Conservation (phyloP, 2,329 filamentous ascomycete genomes). For the Sporothrix euskadiensis region DNA sequence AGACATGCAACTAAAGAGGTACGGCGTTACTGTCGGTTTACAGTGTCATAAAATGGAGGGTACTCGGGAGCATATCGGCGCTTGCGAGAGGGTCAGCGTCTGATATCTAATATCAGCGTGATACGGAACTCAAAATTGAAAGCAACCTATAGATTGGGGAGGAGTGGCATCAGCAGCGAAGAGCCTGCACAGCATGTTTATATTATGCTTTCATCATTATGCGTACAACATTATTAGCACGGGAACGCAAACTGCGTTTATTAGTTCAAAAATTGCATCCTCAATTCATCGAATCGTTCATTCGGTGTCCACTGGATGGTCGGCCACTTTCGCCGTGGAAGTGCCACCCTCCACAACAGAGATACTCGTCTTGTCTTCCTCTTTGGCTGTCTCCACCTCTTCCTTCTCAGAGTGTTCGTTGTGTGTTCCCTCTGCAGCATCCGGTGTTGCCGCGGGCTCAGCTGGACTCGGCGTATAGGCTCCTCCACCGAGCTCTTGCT, state of each 20-base stretch:
- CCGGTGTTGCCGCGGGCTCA: background rate
- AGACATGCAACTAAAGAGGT: background rate
- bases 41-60: background rate
- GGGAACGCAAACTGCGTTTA: background rate
- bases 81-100: background rate
- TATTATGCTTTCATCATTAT: background rate
- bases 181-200: background rate
- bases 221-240: background rate
- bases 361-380: background rate
- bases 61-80: background rate
- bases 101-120: background rate
- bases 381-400: background rate
- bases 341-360: too few relatives aligned
- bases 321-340: background rate
- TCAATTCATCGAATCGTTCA: background rate
- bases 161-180: background rate
- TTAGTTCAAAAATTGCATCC: background rate
- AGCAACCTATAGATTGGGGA: background rate
- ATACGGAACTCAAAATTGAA: background rate
- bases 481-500: too few relatives aligned
- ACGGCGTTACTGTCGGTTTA: conserved; percentile 2
- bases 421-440: background rate
- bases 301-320: background rate
- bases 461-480: background rate
- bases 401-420: background rate